Evolutionary conservation across 2,329 filamentous ascomycete species (phyloP), one percentile per base, ranked within the genome.

Genomic region (Aureobasidium sp.): DNA sequence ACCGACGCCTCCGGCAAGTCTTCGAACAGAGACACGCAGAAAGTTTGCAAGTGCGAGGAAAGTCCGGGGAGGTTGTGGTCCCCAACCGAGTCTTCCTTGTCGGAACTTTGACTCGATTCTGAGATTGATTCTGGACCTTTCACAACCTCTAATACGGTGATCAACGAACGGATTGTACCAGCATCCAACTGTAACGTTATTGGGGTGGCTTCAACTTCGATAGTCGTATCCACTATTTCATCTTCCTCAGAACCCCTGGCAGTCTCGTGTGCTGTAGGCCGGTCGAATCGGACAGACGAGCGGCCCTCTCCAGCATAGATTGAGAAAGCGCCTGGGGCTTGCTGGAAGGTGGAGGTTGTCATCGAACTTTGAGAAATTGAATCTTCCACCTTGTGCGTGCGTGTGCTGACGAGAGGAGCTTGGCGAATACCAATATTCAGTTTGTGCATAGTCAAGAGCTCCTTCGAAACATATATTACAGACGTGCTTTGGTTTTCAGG

Each of bases 291-390:
- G 4, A 60, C 6, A 7, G 57, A 51, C 9, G 57, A 51, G 12
- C 57, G 57, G 6, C 57, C 57, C 42, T 36, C 45, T 45, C 79
- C 74, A 2, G 77, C 77, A 65, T 81, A 79, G 27, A 74, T 72
- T 0, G 78, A 80, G 65, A 80, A 81, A 0, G 77, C 74, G 0
- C 78, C 78, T 20, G 78, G 78, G 69, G 79, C 75, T 55, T 73
- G 72, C 61, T 49, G 57, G 22, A 51, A 51, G 45, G 22, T 45
- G 6, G 57, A 60, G 6, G 57, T 34, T 17, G 36, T 42, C 57
- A 60, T 42, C 31, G 25, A 60, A 42, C 57, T 60, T 25, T 51
- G 57, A 6, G 36, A 49, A 9, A 22, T 60, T 17, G 25, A 36
- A 22, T 41, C 34, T 20, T 42, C 45, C 20, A 17, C 22, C 5